Evolutionary conservation across 768 basidiomycete genomes (phyloP).

Genomic region (Rhizopogon roseolus): DNA sequence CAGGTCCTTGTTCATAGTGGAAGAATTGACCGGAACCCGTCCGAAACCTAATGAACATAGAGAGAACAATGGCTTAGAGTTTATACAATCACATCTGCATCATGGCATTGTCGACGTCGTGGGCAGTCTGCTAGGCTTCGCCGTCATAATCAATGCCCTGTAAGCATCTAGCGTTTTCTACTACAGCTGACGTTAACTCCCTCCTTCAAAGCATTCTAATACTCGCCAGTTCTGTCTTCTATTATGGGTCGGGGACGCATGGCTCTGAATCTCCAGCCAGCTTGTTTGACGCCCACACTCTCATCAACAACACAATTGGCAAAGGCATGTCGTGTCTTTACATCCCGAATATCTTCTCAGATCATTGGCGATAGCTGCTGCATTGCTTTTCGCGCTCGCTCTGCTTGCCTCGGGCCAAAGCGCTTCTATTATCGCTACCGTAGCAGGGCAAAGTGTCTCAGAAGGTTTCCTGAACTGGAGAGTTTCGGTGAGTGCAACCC

Average conservation of each 20-base stretch:
- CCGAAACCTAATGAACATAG: constrained; percentile 46
- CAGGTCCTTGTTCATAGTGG: constrained; percentile 19
- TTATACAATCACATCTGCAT: constrained; percentile 59
- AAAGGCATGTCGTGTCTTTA: constrained; percentile 38
- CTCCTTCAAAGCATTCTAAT: constrained; percentile 60
- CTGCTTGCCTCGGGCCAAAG: constrained; percentile 85
- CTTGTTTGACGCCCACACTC: constrained; percentile 78
- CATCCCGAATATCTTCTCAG: not conserved
- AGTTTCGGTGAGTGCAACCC: constrained; percentile 50
- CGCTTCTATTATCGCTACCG: constrained; percentile 83
- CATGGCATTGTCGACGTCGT: constrained; percentile 67
- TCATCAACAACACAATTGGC: constrained; percentile 67
- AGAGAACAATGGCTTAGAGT: constrained; percentile 50
- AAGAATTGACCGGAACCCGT: constrained; percentile 10
- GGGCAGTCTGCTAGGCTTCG: constrained; percentile 71
- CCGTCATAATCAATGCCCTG: constrained; percentile 85
- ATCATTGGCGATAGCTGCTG: constrained; percentile 51
- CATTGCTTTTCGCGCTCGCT: constrained; percentile 84
- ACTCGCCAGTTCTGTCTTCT: constrained; percentile 80
- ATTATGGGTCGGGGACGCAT: constrained; percentile 40
- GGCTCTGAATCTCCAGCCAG: constrained; percentile 52
- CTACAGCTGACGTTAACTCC: not conserved
- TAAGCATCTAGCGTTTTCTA: constrained; percentile 26
- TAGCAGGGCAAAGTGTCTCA: constrained; percentile 85
- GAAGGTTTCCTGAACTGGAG: constrained; percentile 90